Evolutionary conservation across 495 filamentous ascomycete genomes (phyloP).

Genomic region (Melanomma pulvis-pyrius): DNA sequence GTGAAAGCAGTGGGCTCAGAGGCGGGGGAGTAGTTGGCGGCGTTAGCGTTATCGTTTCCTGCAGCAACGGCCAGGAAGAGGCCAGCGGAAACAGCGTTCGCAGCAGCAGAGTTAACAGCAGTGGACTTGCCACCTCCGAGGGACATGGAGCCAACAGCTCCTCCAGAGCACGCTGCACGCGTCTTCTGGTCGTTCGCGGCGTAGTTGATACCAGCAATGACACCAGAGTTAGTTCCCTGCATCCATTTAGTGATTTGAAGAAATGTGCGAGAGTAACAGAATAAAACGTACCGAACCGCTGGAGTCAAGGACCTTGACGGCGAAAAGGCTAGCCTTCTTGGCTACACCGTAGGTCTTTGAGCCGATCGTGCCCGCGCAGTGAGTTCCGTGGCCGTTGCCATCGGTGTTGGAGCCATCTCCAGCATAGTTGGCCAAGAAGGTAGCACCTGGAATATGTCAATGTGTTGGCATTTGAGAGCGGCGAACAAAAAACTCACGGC

Average conservation of each 20-base stretch:
- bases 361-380: conserved; percentile 64
- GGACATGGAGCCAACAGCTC: conserved; percentile 35
- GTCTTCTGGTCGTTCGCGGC: conserved; percentile 52
- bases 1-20: conserved; percentile 43
- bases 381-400: conserved; percentile 65
- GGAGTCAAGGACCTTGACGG: conserved; percentile 66
- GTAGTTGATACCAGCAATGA: conserved; percentile 60
- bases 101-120: conserved; percentile 32
- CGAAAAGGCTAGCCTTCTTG: conserved; percentile 62
- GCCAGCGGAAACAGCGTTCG: conserved; percentile 22
- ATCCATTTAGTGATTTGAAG: not conserved
- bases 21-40: conserved; percentile 34
- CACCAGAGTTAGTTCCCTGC: conserved; percentile 48
- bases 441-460: conserved; percentile 28
- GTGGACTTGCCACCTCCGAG: conserved; percentile 36
- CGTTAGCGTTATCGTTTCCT: conserved; percentile 35
- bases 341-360: conserved; percentile 64
- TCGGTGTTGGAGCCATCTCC: conserved; percentile 48
- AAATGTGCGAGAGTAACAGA: not conserved
- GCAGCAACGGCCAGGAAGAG: conserved; percentile 38
- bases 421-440: conserved; percentile 36
- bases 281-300: conserved; percentile 40
- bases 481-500: conserved; percentile 29
- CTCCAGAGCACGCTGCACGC: conserved; percentile 27
- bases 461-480: not conserved